Evolutionary conservation across 23 red algal species (phyloP).

Genomic region (Porphyridium purpureum): DNA sequence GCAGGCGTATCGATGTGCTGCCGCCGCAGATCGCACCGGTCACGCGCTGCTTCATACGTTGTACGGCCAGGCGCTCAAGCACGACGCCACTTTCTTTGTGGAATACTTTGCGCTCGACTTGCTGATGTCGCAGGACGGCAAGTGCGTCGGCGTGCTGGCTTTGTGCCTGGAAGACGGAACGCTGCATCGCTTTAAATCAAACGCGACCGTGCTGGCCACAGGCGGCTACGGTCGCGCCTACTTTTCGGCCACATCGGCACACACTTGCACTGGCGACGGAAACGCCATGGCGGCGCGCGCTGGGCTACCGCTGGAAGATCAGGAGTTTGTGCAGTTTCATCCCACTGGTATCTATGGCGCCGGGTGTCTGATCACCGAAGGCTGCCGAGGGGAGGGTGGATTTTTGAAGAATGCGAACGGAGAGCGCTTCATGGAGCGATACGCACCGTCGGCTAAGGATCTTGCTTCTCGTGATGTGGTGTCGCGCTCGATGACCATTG

Average conservation of each 20-base stretch:
- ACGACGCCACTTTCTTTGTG: slow-evolving; percentile 83
- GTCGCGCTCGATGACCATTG: slow-evolving; percentile 86
- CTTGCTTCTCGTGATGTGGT: slow-evolving; percentile 89
- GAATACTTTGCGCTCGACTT: slow-evolving; percentile 97
- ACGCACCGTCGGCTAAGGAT: slow-evolving; percentile 93
- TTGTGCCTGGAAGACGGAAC: slow-evolving; percentile 92
- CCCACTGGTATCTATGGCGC: slow-evolving; percentile 96
- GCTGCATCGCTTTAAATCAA: slow-evolving; percentile 70
- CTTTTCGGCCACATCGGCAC: slow-evolving; percentile 86
- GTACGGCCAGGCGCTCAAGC: slow-evolving; percentile 75
- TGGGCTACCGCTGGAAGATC: slow-evolving; percentile 70
- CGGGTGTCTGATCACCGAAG: slow-evolving; percentile 93
- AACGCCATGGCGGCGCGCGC: slow-evolving; percentile 88
- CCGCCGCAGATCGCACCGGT: slow-evolving; percentile 90
- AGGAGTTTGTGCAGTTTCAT: slow-evolving; percentile 99
- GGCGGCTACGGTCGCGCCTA: slow-evolving; percentile 83
- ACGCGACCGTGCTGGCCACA: slow-evolving; percentile 66
- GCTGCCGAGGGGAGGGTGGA: slow-evolving; percentile 81
- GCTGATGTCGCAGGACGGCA: slow-evolving; percentile 72
- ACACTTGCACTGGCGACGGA: slow-evolving; percentile 95
- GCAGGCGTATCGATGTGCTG: slow-evolving; percentile 90
- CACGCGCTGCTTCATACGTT: slow-evolving; percentile 90
- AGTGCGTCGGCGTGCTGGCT: slow-evolving; percentile 66
- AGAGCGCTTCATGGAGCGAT: slow-evolving; percentile 96
- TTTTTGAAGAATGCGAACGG: slow-evolving; percentile 75